phyloP scores from a whole-genome alignment of 1,139 yeast genomes.

The Zygosaccharomyces sapae region DNA sequence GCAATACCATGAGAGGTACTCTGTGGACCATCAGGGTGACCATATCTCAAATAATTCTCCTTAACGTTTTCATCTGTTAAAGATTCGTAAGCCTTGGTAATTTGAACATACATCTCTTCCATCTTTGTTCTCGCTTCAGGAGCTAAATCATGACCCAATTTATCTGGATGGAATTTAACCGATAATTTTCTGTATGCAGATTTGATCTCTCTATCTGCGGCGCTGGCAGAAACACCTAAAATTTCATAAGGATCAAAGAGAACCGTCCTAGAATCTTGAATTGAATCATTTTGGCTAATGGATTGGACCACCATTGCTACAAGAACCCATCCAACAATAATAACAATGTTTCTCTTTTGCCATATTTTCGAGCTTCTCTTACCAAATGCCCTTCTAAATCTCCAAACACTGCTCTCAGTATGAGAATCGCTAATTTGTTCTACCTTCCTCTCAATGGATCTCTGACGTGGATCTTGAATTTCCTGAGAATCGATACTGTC shows the following conservation, averaged over 20 bases:
- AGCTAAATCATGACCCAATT: conserved; percentile 62
- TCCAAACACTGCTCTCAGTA: conserved; percentile 43
- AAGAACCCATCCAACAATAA: conserved; percentile 65
- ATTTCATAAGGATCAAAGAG: conserved; percentile 89
- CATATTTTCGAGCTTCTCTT: conserved; percentile 39
- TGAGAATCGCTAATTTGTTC: conserved; percentile 23
- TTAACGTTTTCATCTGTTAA: conserved; percentile 84
- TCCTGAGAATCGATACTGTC: conserved; percentile 13
- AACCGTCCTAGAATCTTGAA: conserved; percentile 43
- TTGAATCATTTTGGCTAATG: conserved; percentile 43
- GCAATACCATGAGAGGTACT: conserved; percentile 96
- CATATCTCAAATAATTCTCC: conserved; percentile 79
- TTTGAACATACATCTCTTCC: conserved; percentile 74
- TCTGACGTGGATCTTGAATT: conserved; percentile 16
- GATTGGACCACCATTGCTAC: conserved; percentile 50
- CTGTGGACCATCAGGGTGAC: conserved; percentile 98
- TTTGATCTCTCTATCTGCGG: conserved; percentile 75
- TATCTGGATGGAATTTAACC: conserved; percentile 90
- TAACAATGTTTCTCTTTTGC: conserved; percentile 44
- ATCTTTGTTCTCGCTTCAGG: conserved; percentile 53
- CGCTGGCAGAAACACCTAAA: conserved; percentile 64
- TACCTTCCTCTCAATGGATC: conserved; percentile 14
- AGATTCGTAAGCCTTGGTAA: conserved; percentile 91
- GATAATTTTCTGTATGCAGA: conserved; percentile 82
- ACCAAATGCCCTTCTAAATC: conserved; percentile 40